phyloP scores from a whole-genome alignment of 345 rosid genomes.

The Camelina hispida region DNA sequence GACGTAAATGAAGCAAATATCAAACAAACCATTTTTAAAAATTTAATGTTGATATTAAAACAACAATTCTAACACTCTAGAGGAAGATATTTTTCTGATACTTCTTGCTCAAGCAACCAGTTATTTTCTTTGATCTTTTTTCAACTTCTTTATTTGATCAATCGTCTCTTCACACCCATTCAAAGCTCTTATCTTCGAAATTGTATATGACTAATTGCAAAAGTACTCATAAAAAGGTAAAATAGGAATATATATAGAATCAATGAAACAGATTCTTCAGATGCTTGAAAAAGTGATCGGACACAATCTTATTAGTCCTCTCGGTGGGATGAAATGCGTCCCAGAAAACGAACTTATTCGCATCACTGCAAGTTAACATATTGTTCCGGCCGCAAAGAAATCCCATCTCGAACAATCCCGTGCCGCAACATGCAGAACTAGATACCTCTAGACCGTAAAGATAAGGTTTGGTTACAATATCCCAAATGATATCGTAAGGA shows the following conservation, averaged over 20 bases:
- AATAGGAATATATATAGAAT: background rate
- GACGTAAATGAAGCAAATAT: background rate
- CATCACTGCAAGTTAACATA: conserved; percentile 62
- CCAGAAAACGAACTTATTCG: conserved; percentile 59
- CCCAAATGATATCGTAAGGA: conserved; percentile 50
- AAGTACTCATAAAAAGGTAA: background rate
- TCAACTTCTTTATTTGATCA: conserved; percentile 10
- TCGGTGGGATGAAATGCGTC: conserved; percentile 48
- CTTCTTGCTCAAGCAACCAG: conserved; percentile 22
- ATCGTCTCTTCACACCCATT: conserved; percentile 3
- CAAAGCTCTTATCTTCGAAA: conserved; percentile 20
- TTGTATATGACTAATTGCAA: background rate
- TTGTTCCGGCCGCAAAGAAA: conserved; percentile 51
- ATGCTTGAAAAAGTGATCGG: conserved; percentile 36
- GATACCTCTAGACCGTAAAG: conserved; percentile 60
- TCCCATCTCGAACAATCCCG: conserved; percentile 74
- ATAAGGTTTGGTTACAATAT: conserved; percentile 50
- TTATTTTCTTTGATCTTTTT: background rate
- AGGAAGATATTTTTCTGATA: conserved; percentile 1
- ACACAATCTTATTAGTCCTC: conserved; percentile 46
- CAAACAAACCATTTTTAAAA: background rate
- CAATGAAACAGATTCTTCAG: conserved; percentile 40
- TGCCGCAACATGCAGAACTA: conserved; percentile 61
- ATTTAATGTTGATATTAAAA: too few species aligned
- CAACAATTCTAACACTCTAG: background rate